These are phyloP conservation scores for Phytophthora pinifolia DNA, from an alignment of 352 stramenopile genomes.

Conservation along the genomic window DNA sequence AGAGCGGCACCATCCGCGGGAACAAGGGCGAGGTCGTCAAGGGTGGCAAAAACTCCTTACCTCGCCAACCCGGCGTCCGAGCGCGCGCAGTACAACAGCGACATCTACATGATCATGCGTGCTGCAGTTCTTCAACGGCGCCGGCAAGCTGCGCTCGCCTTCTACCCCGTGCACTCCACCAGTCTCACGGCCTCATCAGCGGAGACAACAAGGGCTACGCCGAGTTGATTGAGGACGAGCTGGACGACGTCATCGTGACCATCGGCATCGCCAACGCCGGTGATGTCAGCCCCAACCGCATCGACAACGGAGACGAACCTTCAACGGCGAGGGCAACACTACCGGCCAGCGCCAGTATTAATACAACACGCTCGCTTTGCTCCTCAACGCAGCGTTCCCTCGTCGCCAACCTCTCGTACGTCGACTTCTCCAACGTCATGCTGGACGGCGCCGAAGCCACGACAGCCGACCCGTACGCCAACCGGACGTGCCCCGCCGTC, in stretches of 20 bases:
- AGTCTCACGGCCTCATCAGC: conserved; percentile 72
- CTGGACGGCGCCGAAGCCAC: conserved; percentile 28
- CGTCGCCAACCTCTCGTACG: conserved; percentile 39
- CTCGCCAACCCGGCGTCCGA: conserved; percentile 65
- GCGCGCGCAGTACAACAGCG: conserved; percentile 44
- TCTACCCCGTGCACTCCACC: conserved; percentile 76
- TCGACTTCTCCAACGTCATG: conserved; percentile 48
- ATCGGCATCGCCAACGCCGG: conserved; percentile 51
- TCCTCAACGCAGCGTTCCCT: conserved; percentile 27
- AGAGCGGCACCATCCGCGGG: conserved; percentile 42
- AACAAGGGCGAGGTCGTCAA: conserved; percentile 35
- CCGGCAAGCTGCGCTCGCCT: conserved; percentile 57
- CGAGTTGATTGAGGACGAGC: conserved; percentile 44
- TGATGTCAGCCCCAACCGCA: conserved; percentile 47
- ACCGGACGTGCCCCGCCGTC: conserved; percentile 45
- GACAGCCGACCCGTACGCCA: conserved; percentile 24
- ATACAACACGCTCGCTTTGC: conserved; percentile 28
- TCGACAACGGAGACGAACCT: conserved; percentile 55
- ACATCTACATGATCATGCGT: conserved; percentile 77
- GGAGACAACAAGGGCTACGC: conserved; percentile 82
- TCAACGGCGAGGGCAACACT: conserved; percentile 35
- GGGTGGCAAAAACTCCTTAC: conserved; percentile 73
- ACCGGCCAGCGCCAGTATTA: conserved; percentile 36
- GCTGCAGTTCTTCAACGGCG: conserved; percentile 45
- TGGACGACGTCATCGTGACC: conserved; percentile 27